A percentile compares a stretch with the other conserved stretches of the same genome.
phyloP scores from a whole-genome alignment of 2,329 filamentous ascomycete genomes.

The Pseudogymnoascus sp. region DNA sequence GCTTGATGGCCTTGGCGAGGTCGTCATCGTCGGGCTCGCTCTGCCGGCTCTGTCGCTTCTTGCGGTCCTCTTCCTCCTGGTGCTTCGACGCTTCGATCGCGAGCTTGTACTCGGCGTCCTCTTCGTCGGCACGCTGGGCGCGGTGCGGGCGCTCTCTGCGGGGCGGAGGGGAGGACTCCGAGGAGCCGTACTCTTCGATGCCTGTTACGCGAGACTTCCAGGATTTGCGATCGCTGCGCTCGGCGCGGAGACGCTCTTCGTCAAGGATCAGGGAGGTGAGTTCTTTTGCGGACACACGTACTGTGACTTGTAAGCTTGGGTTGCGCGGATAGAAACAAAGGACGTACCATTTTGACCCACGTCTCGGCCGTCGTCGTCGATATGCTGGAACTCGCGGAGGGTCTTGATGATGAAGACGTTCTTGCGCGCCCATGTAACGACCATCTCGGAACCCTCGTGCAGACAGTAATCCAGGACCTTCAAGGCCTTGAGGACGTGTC shows the following conservation, averaged over 20 bases:
- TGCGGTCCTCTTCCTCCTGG: slow-evolving; percentile 84
- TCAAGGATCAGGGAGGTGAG: slow-evolving; percentile 86
- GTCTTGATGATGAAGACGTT: slow-evolving; percentile 99
- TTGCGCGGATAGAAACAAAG: background rate
- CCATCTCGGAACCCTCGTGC: slow-evolving; percentile 91
- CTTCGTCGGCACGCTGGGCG: slow-evolving; percentile 59
- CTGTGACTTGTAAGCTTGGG: slow-evolving; percentile 43
- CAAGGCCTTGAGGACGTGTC: slow-evolving; percentile 92
- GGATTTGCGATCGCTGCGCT: slow-evolving; percentile 82
- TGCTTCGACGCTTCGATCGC: slow-evolving; percentile 92
- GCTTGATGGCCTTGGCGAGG: slow-evolving; percentile 85
- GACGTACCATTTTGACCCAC: slow-evolving; percentile 89
- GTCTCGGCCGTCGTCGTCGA: slow-evolving; percentile 91
- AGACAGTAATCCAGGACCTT: slow-evolving; percentile 98
- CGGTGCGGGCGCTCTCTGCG: slow-evolving; percentile 41
- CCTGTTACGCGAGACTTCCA: slow-evolving; percentile 97
- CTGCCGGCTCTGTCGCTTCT: slow-evolving; percentile 59
- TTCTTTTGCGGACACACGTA: slow-evolving; percentile 93
- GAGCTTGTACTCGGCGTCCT: slow-evolving; percentile 83
- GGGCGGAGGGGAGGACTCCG: slow-evolving; percentile 37
- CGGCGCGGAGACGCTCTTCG: slow-evolving; percentile 83
- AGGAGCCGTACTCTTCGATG: slow-evolving; percentile 68
- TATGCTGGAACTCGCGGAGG: slow-evolving; percentile 89
- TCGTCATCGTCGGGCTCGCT: slow-evolving; percentile 67
- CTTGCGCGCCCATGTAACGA: slow-evolving; percentile 96